These are phyloP conservation scores for Forsythia suspensa DNA, from an alignment of 257 asterid species.

Conservation along the genomic window DNA sequence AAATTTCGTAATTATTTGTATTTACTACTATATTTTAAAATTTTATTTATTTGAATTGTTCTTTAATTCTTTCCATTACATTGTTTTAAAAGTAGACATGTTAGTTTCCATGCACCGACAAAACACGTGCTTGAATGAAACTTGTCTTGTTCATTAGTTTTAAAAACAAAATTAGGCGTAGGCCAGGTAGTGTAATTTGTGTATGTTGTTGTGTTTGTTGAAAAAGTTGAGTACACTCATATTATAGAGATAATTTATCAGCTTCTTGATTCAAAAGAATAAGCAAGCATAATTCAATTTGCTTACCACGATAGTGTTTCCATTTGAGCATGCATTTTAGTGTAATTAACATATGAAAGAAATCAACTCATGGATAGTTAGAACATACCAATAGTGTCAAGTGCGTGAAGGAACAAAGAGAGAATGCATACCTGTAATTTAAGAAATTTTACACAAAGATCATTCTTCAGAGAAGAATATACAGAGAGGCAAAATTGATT, in stretches of 20 bases:
- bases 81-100: not conserved
- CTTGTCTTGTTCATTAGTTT: not conserved
- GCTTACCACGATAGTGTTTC: not conserved
- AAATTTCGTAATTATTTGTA: not conserved
- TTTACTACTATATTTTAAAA: not conserved
- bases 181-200: not conserved
- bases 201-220: not conserved
- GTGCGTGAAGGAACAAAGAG: constrained; percentile 92
- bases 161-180: not conserved
- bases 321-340: not conserved
- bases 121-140: not conserved
- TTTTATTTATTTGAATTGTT: not conserved
- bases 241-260: too few relatives aligned
- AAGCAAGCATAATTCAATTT: not conserved
- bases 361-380: not conserved
- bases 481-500: not conserved
- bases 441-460: not conserved
- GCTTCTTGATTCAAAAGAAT: not conserved
- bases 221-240: too few relatives aligned
- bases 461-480: not conserved
- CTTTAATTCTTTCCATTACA: too few relatives aligned
- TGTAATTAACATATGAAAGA: not conserved
- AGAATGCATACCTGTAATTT: constrained; percentile 79
- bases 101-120: not conserved
- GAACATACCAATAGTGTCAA: constrained; percentile 89